Conservation (phyloP, 345 rosid genomes). For the Bruguiera parviflora region DNA sequence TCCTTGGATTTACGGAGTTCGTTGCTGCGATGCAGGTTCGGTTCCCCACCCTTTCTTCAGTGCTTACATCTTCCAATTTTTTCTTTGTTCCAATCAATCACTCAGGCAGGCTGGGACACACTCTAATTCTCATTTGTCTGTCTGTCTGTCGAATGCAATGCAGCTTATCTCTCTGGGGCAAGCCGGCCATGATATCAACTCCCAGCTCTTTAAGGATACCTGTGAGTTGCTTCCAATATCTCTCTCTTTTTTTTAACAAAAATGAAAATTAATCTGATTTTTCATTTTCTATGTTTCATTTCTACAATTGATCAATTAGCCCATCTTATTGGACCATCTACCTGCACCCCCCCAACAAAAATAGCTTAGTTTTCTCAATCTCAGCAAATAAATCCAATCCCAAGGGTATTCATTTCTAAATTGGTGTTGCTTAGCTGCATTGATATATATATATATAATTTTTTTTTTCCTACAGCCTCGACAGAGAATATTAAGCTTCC, state of each 20-base stretch:
- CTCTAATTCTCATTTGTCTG: neutral
- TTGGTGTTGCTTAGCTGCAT: no score
- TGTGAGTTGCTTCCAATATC: conserved; percentile 33
- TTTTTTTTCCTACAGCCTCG: conserved; percentile 33
- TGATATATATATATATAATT: no score
- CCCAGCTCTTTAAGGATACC: conserved; percentile 47
- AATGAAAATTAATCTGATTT: neutral
- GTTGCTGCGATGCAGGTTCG: conserved; percentile 78
- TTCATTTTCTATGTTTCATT: neutral
- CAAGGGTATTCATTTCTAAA: no score
- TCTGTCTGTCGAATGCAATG: neutral
- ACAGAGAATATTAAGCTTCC: conserved; percentile 52
- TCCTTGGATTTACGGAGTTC: conserved; percentile 68
- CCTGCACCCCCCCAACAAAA: no score
- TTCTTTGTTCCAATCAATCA: neutral
- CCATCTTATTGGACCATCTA: no score
- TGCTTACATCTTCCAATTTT: neutral
- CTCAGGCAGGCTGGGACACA: neutral
- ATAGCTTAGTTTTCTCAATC: no score
- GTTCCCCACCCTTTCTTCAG: neutral
- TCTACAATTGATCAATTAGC: neutral
- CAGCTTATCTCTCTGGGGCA: conserved; percentile 83
- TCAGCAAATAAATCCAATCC: no score
- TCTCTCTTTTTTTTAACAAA: neutral
- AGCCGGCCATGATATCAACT: conserved; percentile 61